A percentile compares a stretch with the other conserved stretches of the same genome.
These are phyloP conservation scores for Thalassiosira exigua DNA, from an alignment of 352 stramenopile species.

Conservation along the genomic window DNA sequence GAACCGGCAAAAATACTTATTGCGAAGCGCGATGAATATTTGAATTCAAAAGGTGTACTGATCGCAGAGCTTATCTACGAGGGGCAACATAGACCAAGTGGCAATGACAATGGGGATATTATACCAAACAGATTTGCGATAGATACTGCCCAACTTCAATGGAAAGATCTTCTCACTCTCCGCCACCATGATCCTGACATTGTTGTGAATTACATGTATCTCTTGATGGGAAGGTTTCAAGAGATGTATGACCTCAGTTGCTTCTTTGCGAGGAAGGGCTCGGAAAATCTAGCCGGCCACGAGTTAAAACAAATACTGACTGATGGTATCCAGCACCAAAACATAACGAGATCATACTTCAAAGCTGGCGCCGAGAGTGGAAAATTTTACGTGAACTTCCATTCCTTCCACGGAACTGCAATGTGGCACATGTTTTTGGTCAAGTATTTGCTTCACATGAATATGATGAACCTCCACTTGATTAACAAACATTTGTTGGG, in stretches of 20 bases:
- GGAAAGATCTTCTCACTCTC: conserved; percentile 5
- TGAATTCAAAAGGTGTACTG: background rate
- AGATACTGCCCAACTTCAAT: too few species aligned
- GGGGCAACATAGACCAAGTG: background rate
- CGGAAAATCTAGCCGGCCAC: background rate
- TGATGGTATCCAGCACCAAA: background rate
- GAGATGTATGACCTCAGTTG: conserved; percentile 21
- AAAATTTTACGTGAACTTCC: background rate
- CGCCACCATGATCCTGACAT: background rate
- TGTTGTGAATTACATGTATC: conserved; percentile 26
- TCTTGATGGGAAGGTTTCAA: conserved; percentile 25
- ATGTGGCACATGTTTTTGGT: conserved; percentile 22
- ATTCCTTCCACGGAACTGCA: background rate
- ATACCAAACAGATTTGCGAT: conserved; percentile 15
- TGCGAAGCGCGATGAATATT: conserved; percentile 20
- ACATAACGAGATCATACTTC: conserved; percentile 25
- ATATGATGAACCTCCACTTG: conserved; percentile 6
- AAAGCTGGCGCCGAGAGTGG: background rate
- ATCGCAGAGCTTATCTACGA: conserved; percentile 24
- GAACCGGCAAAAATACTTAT: background rate
- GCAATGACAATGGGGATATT: background rate
- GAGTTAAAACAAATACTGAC: too few species aligned
- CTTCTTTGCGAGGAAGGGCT: conserved; percentile 15
- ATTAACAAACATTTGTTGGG: conserved; percentile 27
- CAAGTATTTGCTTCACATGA: conserved; percentile 21